phyloP scores from a whole-genome alignment of 1,284 basidiomycete genomes.

The Ganoderma meredithae region DNA sequence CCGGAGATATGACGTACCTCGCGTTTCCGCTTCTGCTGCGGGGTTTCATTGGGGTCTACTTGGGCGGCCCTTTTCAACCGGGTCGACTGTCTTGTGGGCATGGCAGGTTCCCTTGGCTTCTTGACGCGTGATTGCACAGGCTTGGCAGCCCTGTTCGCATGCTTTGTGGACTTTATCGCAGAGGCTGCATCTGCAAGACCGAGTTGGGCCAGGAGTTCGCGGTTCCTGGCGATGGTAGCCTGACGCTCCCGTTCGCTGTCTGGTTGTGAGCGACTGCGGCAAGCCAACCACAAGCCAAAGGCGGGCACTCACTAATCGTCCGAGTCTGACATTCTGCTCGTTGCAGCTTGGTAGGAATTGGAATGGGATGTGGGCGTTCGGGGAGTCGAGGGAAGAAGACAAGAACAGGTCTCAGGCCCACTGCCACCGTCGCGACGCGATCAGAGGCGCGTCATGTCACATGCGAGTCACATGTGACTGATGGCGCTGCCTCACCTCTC shows the following conservation, averaged over 20 bases:
- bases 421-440: not conserved
- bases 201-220: constrained; percentile 72
- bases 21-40: constrained; percentile 65
- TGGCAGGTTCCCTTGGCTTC: constrained; percentile 45
- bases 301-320: constrained; percentile 34
- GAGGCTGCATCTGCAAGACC: constrained; percentile 66
- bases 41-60: constrained; percentile 67
- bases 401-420: constrained; percentile 10
- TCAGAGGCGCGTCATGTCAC: constrained; percentile 28
- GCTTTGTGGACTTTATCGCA: constrained; percentile 34
- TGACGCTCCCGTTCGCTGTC: constrained; percentile 75
- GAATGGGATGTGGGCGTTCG: not conserved
- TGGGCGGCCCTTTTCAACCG: constrained; percentile 54
- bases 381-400: constrained; percentile 6
- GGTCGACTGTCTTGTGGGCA: constrained; percentile 69
- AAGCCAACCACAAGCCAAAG: not conserved
- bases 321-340: constrained; percentile 29
- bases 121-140: constrained; percentile 66
- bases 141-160: constrained; percentile 55
- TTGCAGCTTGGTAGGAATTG: not conserved
- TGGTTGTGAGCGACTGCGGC: not conserved
- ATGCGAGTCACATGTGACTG: constrained; percentile 21
- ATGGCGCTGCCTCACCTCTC: constrained; percentile 22
- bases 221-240: constrained; percentile 81
- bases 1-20: constrained; percentile 52